Evolutionary conservation across 2,329 filamentous ascomycete species (phyloP).

Genomic region (Chalara sp.): DNA sequence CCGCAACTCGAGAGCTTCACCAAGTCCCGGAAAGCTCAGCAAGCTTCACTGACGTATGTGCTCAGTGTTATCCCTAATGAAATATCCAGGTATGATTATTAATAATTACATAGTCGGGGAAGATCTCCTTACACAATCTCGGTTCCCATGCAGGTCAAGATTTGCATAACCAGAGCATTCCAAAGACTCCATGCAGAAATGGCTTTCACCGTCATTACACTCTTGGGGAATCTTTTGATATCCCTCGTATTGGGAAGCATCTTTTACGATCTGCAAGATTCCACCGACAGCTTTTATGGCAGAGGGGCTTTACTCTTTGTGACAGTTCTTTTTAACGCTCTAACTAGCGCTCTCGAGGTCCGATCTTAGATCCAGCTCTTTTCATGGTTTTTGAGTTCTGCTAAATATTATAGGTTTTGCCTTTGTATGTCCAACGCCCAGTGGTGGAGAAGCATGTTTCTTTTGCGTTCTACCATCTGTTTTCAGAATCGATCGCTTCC

Average conservation of each 20-base stretch:
- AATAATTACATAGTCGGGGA: conserved; percentile 33
- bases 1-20: conserved; percentile 39
- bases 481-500: conserved; percentile 77
- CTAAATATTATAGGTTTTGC: conserved; percentile 46
- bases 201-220: conserved; percentile 50
- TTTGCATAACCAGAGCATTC: conserved; percentile 82
- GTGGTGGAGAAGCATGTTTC: conserved; percentile 87
- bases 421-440: conserved; percentile 74
- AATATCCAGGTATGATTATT: conserved; percentile 30
- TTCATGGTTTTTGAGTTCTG: conserved; percentile 51
- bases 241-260: conserved; percentile 53
- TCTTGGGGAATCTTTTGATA: conserved; percentile 34
- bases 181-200: conserved; percentile 71
- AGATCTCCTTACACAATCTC: conserved; percentile 80
- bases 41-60: conserved; percentile 12
- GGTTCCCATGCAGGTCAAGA: conserved; percentile 63
- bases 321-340: conserved; percentile 59
- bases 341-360: conserved; percentile 50
- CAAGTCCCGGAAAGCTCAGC: conserved; percentile 28
- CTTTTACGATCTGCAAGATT: conserved; percentile 52
- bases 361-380: neutral
- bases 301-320: conserved; percentile 62
- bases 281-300: conserved; percentile 53
- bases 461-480: conserved; percentile 87
- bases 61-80: too few species aligned